Base-by-base conservation (phyloP, 2,329 filamentous ascomycete genomes). In the Stenocarpella maydis region DNA sequence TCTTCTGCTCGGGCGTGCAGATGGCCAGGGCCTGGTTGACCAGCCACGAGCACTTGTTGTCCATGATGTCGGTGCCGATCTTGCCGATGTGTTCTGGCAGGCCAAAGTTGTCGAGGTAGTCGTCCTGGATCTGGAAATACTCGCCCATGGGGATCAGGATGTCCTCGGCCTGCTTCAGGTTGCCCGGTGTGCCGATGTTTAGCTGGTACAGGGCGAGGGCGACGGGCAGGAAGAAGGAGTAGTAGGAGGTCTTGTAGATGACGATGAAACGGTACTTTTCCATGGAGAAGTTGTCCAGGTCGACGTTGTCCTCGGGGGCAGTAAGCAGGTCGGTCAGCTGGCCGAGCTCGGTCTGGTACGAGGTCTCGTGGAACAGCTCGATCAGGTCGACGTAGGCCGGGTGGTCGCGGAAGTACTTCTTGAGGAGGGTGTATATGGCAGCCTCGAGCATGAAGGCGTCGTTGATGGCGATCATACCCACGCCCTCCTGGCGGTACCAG, bases 41-140 rank as follows among this genome's bases (percentile, higher is more conserved):
- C 71, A 99, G 85, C 96, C 96, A 99, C 50, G 93, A 97, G 87
- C 96, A 99, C 88, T 99, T 99, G 89, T 99, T 99, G 85, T 99
- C 96, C 87, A 95, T 91, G 81, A 99, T 99, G 78, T 99, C 96
- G 71, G 96, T 99, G 74, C 96, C 96, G 74, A 98, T 97, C 89
- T 99, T 99, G 82, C 96, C 96, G 79, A 99, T 96, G 77, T 94
- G 89, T 77, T 94, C 90, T 47, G 96, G 94, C 75, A 95, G 91
- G 76, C 95, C 96, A 78, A 96, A 99, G 84, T 97, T 97, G 86
- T 99, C 96, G 65, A 99, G 92, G 84, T 96, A 99, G 85, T 99
- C 96, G 81, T 99, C 96, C 83, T 99, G 96, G 73, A 97, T 89
- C 84, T 99, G 96, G 88, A 99, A 99, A 87, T 99, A 99, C 85